Conservation (phyloP, 2,329 filamentous ascomycete genomes). For the Davidsoniella eucalypti region DNA sequence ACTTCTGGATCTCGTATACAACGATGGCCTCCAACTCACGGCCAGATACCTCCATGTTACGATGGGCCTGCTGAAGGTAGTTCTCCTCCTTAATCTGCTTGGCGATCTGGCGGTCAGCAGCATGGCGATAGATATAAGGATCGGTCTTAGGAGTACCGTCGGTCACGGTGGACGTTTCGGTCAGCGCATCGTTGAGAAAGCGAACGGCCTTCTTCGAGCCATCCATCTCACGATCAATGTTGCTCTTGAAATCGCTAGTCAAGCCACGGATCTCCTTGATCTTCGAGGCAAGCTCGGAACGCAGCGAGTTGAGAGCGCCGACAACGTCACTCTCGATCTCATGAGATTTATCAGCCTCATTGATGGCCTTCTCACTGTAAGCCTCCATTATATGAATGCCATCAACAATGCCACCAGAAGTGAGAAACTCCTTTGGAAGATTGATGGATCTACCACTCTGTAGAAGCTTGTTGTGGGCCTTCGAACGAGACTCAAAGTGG, state of each 20-base stretch:
- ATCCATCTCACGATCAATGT: constrained; percentile 89
- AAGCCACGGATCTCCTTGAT: constrained; percentile 96
- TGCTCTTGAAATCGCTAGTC: constrained; percentile 91
- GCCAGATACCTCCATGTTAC: constrained; percentile 87
- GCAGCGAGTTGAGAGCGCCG: constrained; percentile 64
- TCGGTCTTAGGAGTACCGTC: constrained; percentile 69
- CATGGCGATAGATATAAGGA: constrained; percentile 72
- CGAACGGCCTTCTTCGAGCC: constrained; percentile 63
- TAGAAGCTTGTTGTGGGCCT: constrained; percentile 65
- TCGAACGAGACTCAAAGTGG: constrained; percentile 74
- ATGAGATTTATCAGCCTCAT: constrained; percentile 72
- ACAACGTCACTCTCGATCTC: constrained; percentile 90
- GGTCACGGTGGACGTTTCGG: constrained; percentile 54
- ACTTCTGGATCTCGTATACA: constrained; percentile 93
- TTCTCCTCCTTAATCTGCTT: constrained; percentile 94
- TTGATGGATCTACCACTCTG: constrained; percentile 70
- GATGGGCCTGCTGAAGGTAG: constrained; percentile 86
- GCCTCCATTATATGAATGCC: constrained; percentile 63
- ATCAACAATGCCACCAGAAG: constrained; percentile 72
- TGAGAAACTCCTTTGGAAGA: constrained; percentile 59
- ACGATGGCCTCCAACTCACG: constrained; percentile 93
- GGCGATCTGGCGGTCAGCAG: constrained; percentile 79
- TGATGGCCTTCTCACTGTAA: constrained; percentile 66
- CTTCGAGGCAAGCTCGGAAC: constrained; percentile 83
- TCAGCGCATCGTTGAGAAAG: constrained; percentile 64